phyloP scores from a whole-genome alignment of 1,284 basidiomycete species.

The Moesziomyces parantarcticus region DNA sequence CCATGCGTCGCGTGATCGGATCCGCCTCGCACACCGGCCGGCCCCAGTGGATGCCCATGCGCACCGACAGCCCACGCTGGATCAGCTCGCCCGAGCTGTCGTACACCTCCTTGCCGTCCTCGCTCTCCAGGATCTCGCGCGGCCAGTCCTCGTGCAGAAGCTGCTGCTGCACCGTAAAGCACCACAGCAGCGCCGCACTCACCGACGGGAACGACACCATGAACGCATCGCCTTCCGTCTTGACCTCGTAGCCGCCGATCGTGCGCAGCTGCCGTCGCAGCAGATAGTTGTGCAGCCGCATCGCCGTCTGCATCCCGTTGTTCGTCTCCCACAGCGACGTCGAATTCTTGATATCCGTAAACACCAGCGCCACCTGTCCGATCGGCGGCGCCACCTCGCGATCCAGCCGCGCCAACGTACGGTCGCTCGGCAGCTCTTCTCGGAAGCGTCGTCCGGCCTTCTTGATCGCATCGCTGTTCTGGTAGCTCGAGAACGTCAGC shows the following conservation, averaged over 20 bases:
- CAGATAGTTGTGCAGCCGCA: slow-evolving; percentile 88
- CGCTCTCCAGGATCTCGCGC: slow-evolving; percentile 88
- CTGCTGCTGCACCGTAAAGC: slow-evolving; percentile 85
- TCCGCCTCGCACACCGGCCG: slow-evolving; percentile 90
- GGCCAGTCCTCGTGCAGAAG: slow-evolving; percentile 92
- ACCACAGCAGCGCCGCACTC: slow-evolving; percentile 89
- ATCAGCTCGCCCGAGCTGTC: slow-evolving; percentile 80
- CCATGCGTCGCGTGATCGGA: slow-evolving; percentile 94
- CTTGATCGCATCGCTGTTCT: slow-evolving; percentile 51
- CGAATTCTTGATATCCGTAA: slow-evolving; percentile 98
- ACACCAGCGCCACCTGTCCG: slow-evolving; percentile 92
- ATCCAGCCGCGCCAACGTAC: slow-evolving; percentile 74
- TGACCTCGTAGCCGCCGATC: slow-evolving; percentile 98
- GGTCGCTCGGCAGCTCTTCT: slow-evolving; percentile 61
- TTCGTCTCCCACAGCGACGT: slow-evolving; percentile 98
- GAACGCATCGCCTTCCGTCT: slow-evolving; percentile 99
- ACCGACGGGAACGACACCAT: slow-evolving; percentile 96
- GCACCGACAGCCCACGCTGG: slow-evolving; percentile 88
- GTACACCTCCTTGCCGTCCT: slow-evolving; percentile 85
- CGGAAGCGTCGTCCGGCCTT: slow-evolving; percentile 54
- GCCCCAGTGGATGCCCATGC: slow-evolving; percentile 98
- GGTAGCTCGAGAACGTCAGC: slow-evolving; percentile 29
- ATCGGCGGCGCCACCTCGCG: slow-evolving; percentile 86
- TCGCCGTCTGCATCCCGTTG: slow-evolving; percentile 93
- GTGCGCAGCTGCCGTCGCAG: slow-evolving; percentile 86